These are phyloP conservation scores for Fusarium ambrosium DNA, from an alignment of 2,329 filamentous ascomycete genomes.

Conservation along the genomic window DNA sequence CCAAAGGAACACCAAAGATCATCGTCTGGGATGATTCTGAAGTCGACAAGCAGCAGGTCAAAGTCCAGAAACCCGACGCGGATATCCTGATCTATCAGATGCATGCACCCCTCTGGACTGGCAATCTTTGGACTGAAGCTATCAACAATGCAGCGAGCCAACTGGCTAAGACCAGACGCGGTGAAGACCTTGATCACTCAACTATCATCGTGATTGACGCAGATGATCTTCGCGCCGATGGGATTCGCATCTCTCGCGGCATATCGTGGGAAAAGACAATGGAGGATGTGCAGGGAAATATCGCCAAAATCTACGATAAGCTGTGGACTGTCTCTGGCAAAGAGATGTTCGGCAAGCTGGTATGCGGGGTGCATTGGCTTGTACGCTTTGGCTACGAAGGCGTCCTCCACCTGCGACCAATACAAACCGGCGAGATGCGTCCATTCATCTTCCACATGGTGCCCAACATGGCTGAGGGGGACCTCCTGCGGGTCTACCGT, in stretches of 20 bases:
- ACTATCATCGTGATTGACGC: not conserved
- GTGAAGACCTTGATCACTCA: not conserved
- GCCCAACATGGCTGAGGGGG: not conserved
- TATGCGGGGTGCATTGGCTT: not conserved
- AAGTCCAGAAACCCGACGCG: rapidly evolving
- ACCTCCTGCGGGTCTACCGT: not conserved
- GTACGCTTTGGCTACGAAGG: not conserved
- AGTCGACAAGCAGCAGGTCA: not conserved
- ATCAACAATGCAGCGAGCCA: too few relatives aligned
- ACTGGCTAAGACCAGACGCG: too few relatives aligned
- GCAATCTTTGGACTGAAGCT: too few relatives aligned
- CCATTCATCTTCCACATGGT: not conserved
- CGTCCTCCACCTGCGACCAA: not conserved
- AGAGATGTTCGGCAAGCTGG: too few relatives aligned
- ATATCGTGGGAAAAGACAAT: slow-evolving; percentile 13
- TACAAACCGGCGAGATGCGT: too few relatives aligned
- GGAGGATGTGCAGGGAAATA: not conserved
- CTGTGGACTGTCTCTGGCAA: too few relatives aligned
- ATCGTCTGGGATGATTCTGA: not conserved
- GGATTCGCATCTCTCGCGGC: slow-evolving; percentile 1
- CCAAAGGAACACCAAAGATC: not conserved
- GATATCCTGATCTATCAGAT: not conserved
- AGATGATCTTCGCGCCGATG: not conserved
- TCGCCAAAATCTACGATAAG: not conserved
- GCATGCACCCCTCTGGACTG: not conserved